Percentiles rank a stretch among this genome's conserved stretches.
These are phyloP conservation scores for Cryphonectria parasitica DNA, from an alignment of 2,329 filamentous ascomycete species.

Conservation along the genomic window DNA sequence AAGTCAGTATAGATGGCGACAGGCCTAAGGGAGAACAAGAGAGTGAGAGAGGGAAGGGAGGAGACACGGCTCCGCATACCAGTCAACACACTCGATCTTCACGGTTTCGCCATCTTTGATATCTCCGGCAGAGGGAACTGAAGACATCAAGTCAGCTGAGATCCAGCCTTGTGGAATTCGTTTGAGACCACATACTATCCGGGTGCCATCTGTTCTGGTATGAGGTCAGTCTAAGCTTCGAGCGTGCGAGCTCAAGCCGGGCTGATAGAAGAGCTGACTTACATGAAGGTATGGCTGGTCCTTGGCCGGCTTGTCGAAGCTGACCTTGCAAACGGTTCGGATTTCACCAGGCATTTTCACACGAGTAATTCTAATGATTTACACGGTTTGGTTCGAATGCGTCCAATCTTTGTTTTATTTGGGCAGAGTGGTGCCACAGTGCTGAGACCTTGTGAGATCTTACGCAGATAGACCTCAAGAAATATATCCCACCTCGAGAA, in stretches of 20 bases:
- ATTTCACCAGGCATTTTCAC: conserved; percentile 45
- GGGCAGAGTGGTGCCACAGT: not conserved
- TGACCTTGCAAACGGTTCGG: conserved; percentile 71
- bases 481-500: not conserved
- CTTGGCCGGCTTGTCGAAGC: conserved; percentile 70
- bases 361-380: not conserved
- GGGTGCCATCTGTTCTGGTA: conserved; percentile 91
- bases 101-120: conserved; percentile 86
- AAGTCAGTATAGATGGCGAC: conserved; percentile 4
- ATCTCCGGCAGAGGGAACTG: conserved; percentile 73
- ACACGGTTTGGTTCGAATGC: not conserved
- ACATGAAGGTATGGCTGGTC: conserved; percentile 75
- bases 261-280: conserved; percentile 40
- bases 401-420: not conserved
- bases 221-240: not conserved
- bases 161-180: not conserved
- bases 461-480: not conserved
- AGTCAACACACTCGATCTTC: conserved; percentile 92
- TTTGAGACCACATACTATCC: conserved; percentile 62
- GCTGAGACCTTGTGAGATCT: not conserved
- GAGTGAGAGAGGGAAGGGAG: not conserved
- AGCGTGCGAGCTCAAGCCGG: not conserved
- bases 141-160: not conserved
- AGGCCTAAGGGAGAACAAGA: not conserved
- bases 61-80: conserved; percentile 45